Percentiles rank a stretch among this genome's conserved stretches.
phyloP scores from a whole-genome alignment of 768 basidiomycete species.

The Mrakia blollopis region DNA sequence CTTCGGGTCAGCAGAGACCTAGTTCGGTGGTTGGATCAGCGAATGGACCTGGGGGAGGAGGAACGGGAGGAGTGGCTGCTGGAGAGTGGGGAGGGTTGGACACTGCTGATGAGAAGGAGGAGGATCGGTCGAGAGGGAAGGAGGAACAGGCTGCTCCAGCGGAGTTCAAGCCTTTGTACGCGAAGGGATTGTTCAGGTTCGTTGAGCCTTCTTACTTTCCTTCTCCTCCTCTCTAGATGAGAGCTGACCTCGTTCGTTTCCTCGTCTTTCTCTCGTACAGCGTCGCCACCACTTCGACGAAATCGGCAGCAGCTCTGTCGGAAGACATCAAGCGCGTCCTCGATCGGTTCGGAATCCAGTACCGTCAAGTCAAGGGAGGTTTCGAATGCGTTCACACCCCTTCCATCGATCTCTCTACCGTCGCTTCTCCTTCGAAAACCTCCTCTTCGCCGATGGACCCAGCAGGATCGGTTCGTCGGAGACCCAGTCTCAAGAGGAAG shows the following conservation, averaged over 20 bases:
- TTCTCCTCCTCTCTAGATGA: background rate
- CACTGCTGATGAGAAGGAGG: slow-evolving; percentile 15
- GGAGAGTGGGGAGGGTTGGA: slow-evolving; percentile 45
- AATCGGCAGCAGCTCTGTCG: slow-evolving; percentile 71
- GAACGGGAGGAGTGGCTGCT: slow-evolving; percentile 45
- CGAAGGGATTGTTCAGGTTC: slow-evolving; percentile 93
- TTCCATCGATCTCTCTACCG: slow-evolving; percentile 80
- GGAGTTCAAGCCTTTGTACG: slow-evolving; percentile 87
- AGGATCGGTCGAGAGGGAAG: background rate
- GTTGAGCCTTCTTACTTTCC: slow-evolving; percentile 35
- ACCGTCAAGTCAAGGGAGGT: slow-evolving; percentile 80
- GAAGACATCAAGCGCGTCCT: slow-evolving; percentile 78
- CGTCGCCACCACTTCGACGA: slow-evolving; percentile 92
- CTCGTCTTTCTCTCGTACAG: slow-evolving; percentile 46
- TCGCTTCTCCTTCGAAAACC: slow-evolving; percentile 40
- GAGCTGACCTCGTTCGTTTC: background rate
- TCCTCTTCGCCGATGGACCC: background rate
- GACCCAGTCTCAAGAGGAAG: slow-evolving; percentile 34
- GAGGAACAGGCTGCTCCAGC: slow-evolving; percentile 49
- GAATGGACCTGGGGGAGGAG: slow-evolving; percentile 45
- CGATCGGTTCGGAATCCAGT: slow-evolving; percentile 91
- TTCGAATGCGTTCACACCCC: slow-evolving; percentile 96
- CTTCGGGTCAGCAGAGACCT: slow-evolving; percentile 22
- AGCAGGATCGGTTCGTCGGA: slow-evolving; percentile 9
- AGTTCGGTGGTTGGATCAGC: slow-evolving; percentile 11